Evolutionary conservation across 208 protist species (phyloP).

Genomic region (Leishmania gerbilli): DNA sequence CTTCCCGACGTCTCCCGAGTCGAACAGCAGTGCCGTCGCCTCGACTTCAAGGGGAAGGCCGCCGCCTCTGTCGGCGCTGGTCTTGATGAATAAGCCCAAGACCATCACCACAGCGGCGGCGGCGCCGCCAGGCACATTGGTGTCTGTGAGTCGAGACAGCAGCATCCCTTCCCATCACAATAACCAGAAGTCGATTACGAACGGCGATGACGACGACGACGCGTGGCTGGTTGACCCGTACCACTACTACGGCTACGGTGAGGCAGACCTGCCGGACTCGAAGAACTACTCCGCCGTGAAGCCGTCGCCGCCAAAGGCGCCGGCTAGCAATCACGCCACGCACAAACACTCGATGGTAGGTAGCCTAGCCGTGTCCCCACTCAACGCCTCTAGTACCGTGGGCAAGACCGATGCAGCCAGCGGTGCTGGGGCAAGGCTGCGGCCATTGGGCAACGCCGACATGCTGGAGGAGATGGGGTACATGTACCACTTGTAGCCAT

Average conservation of each 20-base stretch:
- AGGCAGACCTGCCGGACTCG: background rate
- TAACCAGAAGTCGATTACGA: background rate
- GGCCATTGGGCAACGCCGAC: background rate
- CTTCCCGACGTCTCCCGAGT: background rate
- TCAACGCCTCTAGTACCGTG: background rate
- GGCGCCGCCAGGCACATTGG: background rate
- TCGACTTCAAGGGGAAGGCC: background rate
- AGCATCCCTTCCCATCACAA: background rate
- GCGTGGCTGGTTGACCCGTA: conserved; percentile 21
- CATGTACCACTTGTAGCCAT: conserved; percentile 3
- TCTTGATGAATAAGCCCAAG: background rate
- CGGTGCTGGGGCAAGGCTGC: background rate
- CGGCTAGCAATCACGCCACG: too few species aligned
- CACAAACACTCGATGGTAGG: background rate
- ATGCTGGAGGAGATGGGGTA: conserved; percentile 1
- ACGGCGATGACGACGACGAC: conserved; percentile 7
- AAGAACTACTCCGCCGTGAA: background rate
- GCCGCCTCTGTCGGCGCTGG: background rate
- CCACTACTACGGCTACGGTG: conserved; percentile 19
- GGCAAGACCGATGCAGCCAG: background rate
- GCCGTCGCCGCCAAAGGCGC: background rate
- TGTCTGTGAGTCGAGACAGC: background rate
- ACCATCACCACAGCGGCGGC: background rate
- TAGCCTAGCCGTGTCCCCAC: background rate
- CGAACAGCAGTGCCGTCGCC: background rate